Base-by-base conservation (phyloP, 2,329 filamentous ascomycete species). In the Cercospora sojina region DNA sequence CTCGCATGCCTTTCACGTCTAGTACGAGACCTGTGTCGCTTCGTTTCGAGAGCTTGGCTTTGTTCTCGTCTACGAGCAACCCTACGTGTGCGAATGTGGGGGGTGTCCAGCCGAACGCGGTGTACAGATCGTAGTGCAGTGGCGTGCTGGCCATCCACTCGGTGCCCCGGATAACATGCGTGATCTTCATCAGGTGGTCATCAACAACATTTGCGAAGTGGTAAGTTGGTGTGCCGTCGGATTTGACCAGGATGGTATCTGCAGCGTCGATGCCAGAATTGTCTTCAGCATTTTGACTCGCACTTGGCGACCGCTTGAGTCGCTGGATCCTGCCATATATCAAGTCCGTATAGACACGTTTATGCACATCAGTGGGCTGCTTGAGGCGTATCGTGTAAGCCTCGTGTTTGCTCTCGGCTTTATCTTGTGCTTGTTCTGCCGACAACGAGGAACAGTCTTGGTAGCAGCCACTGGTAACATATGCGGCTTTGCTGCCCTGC, bases 71-170 rank as follows among this genome's bases (percentile, higher is more conserved):
- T 6, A 81, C 78, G 1, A 84, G 76, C 0, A 84, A 72, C 2
- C 82, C 81, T 0, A 84, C 83, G 67, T 84, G 83, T 0, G 82
- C 82, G 64, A 83, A 84, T 1, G 72, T 62, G 0, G 83, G 83
- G 2, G 82, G 81, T 16, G 75, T 71, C 83, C 83, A 84, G 2
- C 79, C 80, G 59, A 84, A 84, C 0, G 82, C 83, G 8, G 77
- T 70, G 72, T 84, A 84, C 70, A 84, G 77, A 38, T 85, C 85
- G 65, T 90, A 81, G 76, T 91, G 89, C 76, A 90, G 91, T 0
- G 93, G 93, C 0, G 95, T 98, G 0, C 93, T 97, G 35, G 94
- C 88, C 80, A 99, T 90, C 95, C 95, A 99, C 85, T 99, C 95
- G 84, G 90, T 90, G 62, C 94, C 95, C 49, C 95, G 89, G 66